Conservation (phyloP, 1,139 yeast species). For the Blastobotrys ciferrii region DNA sequence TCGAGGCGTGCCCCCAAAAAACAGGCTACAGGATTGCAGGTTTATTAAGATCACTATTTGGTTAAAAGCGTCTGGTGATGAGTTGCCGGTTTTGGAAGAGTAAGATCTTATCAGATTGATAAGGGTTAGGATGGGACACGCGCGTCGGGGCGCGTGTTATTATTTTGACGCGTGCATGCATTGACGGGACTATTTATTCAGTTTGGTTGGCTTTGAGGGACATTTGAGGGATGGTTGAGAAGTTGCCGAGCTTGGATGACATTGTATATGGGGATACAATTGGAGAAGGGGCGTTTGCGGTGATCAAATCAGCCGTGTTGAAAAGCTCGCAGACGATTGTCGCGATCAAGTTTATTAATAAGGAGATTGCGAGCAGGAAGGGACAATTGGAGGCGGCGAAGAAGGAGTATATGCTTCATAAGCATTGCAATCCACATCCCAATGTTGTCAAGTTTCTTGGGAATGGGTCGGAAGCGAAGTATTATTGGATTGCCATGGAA, state of each 20-base stretch:
- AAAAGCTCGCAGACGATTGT: slow-evolving; percentile 41
- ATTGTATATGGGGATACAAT: slow-evolving; percentile 40
- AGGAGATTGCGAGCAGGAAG: slow-evolving; percentile 44
- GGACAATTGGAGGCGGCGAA: slow-evolving; percentile 50
- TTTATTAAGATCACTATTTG: no score
- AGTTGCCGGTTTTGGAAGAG: no score
- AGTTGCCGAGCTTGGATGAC: slow-evolving; percentile 19
- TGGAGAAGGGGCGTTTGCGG: slow-evolving; percentile 51
- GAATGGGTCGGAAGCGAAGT: slow-evolving; percentile 50
- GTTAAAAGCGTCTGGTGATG: no score
- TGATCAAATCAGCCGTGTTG: slow-evolving; percentile 20
- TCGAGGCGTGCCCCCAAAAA: no score
- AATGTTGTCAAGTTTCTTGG: slow-evolving; percentile 55
- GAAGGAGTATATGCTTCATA: slow-evolving; percentile 54
- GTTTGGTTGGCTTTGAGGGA: background rate
- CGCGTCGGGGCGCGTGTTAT: background rate
- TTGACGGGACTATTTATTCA: background rate
- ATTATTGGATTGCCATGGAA: slow-evolving; percentile 65
- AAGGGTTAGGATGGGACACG: background rate
- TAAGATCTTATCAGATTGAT: background rate
- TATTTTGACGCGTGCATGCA: no score
- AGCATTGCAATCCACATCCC: slow-evolving; percentile 53
- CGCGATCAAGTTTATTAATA: slow-evolving; percentile 58
- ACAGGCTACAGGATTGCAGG: no score
- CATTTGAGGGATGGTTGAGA: slow-evolving; percentile 6